Percentiles rank a stretch among this genome's conserved stretches.
phyloP scores from a whole-genome alignment of 768 basidiomycete species.

The Boletus bicolor region DNA sequence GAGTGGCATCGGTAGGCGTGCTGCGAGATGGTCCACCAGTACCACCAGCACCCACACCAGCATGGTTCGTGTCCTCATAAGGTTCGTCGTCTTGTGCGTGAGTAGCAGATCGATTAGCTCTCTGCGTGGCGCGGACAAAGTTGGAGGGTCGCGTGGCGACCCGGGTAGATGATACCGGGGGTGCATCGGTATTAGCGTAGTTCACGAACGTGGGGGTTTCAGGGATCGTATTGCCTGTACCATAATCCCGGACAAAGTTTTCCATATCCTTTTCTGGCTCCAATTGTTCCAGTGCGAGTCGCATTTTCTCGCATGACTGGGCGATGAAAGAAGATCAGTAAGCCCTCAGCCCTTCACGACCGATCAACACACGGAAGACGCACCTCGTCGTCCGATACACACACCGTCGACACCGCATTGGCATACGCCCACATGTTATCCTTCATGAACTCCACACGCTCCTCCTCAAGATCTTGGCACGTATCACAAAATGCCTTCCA shows the following conservation, averaged over 20 bases:
- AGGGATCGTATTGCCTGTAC: slow-evolving; percentile 84
- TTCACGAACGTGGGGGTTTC: slow-evolving; percentile 87
- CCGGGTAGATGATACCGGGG: slow-evolving; percentile 55
- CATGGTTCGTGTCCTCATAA: slow-evolving; percentile 47
- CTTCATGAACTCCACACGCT: slow-evolving; percentile 91
- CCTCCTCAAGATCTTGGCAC: slow-evolving; percentile 94
- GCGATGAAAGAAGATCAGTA: not conserved
- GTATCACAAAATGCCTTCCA: slow-evolving; percentile 95
- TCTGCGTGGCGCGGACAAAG: slow-evolving; percentile 45
- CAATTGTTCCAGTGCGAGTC: slow-evolving; percentile 83
- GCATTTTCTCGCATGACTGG: slow-evolving; percentile 88
- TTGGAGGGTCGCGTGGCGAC: slow-evolving; percentile 56
- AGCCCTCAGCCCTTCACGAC: not conserved
- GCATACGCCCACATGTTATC: slow-evolving; percentile 96
- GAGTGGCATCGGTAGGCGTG: slow-evolving; percentile 32
- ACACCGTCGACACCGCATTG: slow-evolving; percentile 93
- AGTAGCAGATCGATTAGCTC: slow-evolving; percentile 25
- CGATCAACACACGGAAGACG: slow-evolving; percentile 23
- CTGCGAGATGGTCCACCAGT: slow-evolving; percentile 34
- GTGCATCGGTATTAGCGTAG: slow-evolving; percentile 65
- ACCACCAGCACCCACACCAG: slow-evolving; percentile 71
- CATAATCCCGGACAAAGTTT: slow-evolving; percentile 83
- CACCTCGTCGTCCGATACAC: slow-evolving; percentile 94
- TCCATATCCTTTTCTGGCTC: slow-evolving; percentile 88
- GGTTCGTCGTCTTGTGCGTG: slow-evolving; percentile 44